phyloP scores from a whole-genome alignment of 345 rosid genomes.

The Combretum micranthum region DNA sequence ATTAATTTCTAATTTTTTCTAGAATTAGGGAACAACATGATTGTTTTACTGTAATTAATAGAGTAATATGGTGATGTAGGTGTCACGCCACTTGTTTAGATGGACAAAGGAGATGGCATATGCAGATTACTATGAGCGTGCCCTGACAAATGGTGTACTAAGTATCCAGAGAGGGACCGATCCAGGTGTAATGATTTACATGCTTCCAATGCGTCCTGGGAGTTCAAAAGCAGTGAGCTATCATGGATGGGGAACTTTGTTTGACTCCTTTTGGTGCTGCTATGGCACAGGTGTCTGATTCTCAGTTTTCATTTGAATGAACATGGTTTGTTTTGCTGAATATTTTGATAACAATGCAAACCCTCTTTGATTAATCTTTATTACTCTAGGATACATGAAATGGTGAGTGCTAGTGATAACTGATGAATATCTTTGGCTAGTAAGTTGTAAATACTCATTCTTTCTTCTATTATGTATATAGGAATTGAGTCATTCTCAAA shows the following conservation, averaged over 20 bases:
- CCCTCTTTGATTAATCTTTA: too few species aligned
- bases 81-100: constrained; percentile 76
- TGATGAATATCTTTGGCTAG: too few species aligned
- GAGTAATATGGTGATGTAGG: constrained; percentile 26
- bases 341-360: neutral
- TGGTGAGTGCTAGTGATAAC: too few species aligned
- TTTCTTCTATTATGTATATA: constrained; percentile 12
- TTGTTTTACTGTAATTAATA: neutral
- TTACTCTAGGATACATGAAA: too few species aligned
- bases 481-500: constrained; percentile 90
- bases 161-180: constrained; percentile 87
- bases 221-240: constrained; percentile 64
- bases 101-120: constrained; percentile 90
- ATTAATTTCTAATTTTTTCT: too few species aligned
- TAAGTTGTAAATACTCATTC: neutral
- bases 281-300: constrained; percentile 74
- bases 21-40: too few species aligned
- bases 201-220: constrained; percentile 80
- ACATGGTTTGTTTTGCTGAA: neutral
- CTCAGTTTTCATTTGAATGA: neutral
- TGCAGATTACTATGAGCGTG: constrained; percentile 93
- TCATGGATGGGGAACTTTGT: constrained; percentile 84
- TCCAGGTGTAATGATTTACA: constrained; percentile 91
- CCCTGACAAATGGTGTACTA: constrained; percentile 81
- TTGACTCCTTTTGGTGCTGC: constrained; percentile 89